Conservation (phyloP, 495 filamentous ascomycete species). For the Daldinia vernicosa region DNA sequence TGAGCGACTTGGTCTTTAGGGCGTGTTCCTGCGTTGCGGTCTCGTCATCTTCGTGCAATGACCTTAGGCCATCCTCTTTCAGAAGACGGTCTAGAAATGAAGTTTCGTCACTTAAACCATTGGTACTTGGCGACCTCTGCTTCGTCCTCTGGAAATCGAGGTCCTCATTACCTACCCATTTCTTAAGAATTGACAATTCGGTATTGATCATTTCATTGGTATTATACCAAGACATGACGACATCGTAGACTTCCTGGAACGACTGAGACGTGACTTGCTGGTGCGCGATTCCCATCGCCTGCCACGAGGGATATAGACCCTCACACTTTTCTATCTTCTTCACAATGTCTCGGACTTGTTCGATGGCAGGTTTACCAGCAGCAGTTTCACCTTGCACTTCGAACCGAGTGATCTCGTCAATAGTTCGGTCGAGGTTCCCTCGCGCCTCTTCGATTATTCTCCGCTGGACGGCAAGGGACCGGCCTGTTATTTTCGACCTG, state of each 20-base stretch:
- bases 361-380: slow-evolving; percentile 82
- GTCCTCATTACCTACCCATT: slow-evolving; percentile 96
- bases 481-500: slow-evolving; percentile 79
- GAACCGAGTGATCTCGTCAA: slow-evolving; percentile 90
- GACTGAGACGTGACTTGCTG: slow-evolving; percentile 75
- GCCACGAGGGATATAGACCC: slow-evolving; percentile 79
- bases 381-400: slow-evolving; percentile 93
- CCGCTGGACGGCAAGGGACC: slow-evolving; percentile 81
- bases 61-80: slow-evolving; percentile 94
- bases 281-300: slow-evolving; percentile 74
- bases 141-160: slow-evolving; percentile 83
- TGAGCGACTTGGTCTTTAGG: slow-evolving; percentile 49
- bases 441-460: slow-evolving; percentile 85
- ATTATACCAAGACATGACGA: slow-evolving; percentile 95
- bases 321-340: slow-evolving; percentile 88
- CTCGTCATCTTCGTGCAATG: slow-evolving; percentile 77
- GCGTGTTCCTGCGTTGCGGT: slow-evolving; percentile 48
- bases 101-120: slow-evolving; percentile 82
- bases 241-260: slow-evolving; percentile 81
- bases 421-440: slow-evolving; percentile 68
- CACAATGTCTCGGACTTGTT: slow-evolving; percentile 90
- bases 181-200: slow-evolving; percentile 86
- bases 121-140: slow-evolving; percentile 61
- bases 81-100: slow-evolving; percentile 97
- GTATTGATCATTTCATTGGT: slow-evolving; percentile 98